phyloP scores from a whole-genome alignment of 371 early-diverging fungal species.

The Mortierella sp. region DNA sequence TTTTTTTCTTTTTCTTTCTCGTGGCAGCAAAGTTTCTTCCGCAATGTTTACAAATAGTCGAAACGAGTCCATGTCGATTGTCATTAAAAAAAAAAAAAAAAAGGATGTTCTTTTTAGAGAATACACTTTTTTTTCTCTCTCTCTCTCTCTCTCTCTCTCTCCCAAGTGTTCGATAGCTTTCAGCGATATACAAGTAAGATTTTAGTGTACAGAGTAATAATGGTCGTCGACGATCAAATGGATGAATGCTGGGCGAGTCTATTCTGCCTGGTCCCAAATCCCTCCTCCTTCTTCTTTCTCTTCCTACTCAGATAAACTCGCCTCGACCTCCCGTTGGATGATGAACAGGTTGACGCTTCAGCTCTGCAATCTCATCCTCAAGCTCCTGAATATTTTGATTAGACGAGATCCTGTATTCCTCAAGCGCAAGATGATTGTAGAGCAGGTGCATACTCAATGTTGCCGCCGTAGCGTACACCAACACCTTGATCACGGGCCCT shows the following conservation, averaged over 20 bases:
- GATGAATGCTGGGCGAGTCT: too few relatives aligned
- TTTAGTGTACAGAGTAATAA: too few relatives aligned
- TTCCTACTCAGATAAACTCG: conserved; percentile 41
- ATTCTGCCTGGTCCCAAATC: too few relatives aligned
- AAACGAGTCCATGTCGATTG: too few relatives aligned
- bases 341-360: conserved; percentile 23
- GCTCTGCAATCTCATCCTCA: conserved; percentile 34
- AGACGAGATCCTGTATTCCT: conserved; percentile 42
- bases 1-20: background rate
- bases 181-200: too few relatives aligned
- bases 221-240: background rate
- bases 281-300: background rate
- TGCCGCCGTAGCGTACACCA: conserved; percentile 32
- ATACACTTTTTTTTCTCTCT: too few relatives aligned
- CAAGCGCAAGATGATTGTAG: conserved; percentile 36
- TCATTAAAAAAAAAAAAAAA: too few relatives aligned
- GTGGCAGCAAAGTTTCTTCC: conserved; percentile 3
- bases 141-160: too few relatives aligned
- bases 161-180: too few relatives aligned
- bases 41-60: too few relatives aligned
- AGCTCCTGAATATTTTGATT: conserved; percentile 28
- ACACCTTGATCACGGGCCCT: conserved; percentile 34
- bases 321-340: conserved; percentile 50
- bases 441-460: conserved; percentile 28
- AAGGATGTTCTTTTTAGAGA: too few relatives aligned